Conservation (phyloP, 208 protist genomes). For the Crithidia fasciculata region DNA sequence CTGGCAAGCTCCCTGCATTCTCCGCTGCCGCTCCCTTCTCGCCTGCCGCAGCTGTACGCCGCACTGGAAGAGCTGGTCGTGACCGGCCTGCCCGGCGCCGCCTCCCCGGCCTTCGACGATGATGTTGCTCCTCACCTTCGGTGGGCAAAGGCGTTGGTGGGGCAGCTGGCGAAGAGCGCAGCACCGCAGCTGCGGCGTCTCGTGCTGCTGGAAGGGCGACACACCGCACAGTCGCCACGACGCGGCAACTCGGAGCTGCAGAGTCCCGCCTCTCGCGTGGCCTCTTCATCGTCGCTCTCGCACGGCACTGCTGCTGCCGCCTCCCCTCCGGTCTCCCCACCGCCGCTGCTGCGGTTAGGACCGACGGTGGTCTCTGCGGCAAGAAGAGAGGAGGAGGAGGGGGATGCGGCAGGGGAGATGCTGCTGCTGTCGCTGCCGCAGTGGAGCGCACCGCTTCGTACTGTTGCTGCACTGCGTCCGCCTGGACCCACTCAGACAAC, state of each 20-base stretch:
- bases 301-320: no score
- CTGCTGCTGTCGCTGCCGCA: no score
- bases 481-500: no score
- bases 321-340: no score
- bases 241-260: background rate
- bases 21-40: background rate
- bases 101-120: background rate
- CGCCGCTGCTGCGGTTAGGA: no score
- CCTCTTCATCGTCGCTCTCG: no score
- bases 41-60: background rate
- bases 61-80: constrained; percentile 2
- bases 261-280: background rate
- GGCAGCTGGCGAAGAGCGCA: background rate
- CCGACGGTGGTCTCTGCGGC: background rate
- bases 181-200: background rate
- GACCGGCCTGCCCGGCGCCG: background rate
- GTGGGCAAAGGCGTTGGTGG: constrained; percentile 4
- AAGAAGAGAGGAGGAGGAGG: background rate
- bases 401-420: background rate
- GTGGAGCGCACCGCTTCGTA: no score
- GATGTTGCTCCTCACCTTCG: background rate
- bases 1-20: no score
- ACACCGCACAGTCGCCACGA: background rate
- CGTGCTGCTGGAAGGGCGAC: background rate
- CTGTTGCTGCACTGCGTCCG: no score